Evolutionary conservation across 441 rosid genomes (phyloP).

Genomic region (Erodium texanum): DNA sequence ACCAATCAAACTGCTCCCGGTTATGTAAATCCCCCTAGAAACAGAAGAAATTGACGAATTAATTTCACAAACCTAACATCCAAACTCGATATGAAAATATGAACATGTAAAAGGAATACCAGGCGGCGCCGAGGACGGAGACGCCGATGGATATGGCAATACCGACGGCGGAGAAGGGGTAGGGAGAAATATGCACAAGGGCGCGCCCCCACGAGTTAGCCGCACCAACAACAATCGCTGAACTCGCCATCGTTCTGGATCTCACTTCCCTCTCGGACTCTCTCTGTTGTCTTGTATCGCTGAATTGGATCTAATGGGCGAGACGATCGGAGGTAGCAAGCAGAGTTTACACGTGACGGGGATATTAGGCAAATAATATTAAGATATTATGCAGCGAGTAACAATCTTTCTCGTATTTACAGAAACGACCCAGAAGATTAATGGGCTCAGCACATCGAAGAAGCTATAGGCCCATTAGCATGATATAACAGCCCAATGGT

Average conservation of each 20-base stretch:
- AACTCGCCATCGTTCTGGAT: conserved; percentile 2
- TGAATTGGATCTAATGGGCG: too few relatives aligned
- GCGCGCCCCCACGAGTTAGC: conserved; percentile 78
- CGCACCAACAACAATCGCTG: conserved; percentile 26
- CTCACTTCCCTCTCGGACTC: background rate
- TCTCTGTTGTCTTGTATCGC: too few relatives aligned
- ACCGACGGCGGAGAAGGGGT: conserved; percentile 86
- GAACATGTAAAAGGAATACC: conserved; percentile 35
- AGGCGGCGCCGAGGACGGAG: conserved; percentile 98
- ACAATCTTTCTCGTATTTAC: too few relatives aligned
- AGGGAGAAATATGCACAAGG: conserved; percentile 72
- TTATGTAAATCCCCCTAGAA: conserved; percentile 82
- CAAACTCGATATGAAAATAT: background rate
- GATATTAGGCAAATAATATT: too few relatives aligned
- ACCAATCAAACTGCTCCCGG: conserved; percentile 95
- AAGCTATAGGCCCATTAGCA: too few relatives aligned
- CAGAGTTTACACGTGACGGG: too few relatives aligned
- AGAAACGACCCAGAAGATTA: too few relatives aligned
- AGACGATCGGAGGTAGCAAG: too few relatives aligned
- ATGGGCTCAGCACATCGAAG: too few relatives aligned
- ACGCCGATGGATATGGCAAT: conserved; percentile 92
- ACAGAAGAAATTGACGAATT: conserved; percentile 3
- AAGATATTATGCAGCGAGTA: too few relatives aligned
- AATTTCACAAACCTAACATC: conserved; percentile 1
- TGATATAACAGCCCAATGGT: too few relatives aligned